Conservation (phyloP, 139 green algal species). For the Chlorella vulgaris region DNA sequence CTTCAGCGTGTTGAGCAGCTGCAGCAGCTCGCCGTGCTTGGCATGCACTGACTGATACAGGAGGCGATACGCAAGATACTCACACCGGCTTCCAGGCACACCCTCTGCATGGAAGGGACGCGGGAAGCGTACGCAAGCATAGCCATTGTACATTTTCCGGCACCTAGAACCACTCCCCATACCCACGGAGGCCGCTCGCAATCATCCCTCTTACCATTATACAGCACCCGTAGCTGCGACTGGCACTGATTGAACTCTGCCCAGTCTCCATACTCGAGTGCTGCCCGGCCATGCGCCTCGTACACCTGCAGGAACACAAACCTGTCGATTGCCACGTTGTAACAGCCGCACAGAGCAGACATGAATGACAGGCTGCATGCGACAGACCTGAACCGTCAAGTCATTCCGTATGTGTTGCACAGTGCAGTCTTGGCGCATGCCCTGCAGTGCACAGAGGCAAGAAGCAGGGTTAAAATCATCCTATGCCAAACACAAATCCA, state of each 20-base stretch:
- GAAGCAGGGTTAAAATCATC: not conserved
- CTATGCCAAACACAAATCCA: no score
- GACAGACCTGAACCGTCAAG: conserved; percentile 59
- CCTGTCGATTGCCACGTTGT: not conserved
- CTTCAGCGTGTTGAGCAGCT: conserved; percentile 68
- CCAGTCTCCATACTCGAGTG: conserved; percentile 87
- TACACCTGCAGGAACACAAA: conserved; percentile 62
- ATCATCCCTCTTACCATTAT: conserved; percentile 26
- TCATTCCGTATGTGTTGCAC: conserved; percentile 81
- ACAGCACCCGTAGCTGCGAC: conserved; percentile 65
- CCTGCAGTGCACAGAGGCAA: conserved; percentile 35
- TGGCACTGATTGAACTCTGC: conserved; percentile 95
- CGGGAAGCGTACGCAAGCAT: not conserved
- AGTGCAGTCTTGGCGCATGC: conserved; percentile 88
- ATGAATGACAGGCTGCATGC: not conserved
- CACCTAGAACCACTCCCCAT: no score
- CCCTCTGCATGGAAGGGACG: conserved; percentile 43
- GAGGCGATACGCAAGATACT: conserved; percentile 73
- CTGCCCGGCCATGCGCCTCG: conserved; percentile 78
- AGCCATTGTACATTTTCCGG: no score
- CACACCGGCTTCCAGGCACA: conserved; percentile 37
- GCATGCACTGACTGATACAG: conserved; percentile 70
- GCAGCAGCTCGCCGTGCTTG: conserved; percentile 49
- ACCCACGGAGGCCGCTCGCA: no score
- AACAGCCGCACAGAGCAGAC: not conserved